Evolutionary conservation across 2,329 filamentous ascomycete genomes (phyloP).

Genomic region (Incumbomyces lentus): DNA sequence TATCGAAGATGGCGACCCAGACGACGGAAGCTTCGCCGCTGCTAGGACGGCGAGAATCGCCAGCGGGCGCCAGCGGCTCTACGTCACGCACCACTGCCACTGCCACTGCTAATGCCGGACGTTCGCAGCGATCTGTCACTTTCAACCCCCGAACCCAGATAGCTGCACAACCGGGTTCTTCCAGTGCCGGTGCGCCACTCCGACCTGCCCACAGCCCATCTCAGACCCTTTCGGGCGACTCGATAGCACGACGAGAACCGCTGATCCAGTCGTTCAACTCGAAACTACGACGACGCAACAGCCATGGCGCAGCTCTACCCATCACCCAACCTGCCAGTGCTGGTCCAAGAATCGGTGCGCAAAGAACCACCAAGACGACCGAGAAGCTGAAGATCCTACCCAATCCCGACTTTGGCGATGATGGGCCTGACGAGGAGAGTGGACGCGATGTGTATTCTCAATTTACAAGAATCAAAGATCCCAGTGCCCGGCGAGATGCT

Average conservation of each 20-base stretch:
- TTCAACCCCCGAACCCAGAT: slow-evolving; percentile 39
- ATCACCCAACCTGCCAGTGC: slow-evolving; percentile 32
- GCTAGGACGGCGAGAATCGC: slow-evolving; percentile 27
- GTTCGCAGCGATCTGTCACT: slow-evolving; percentile 34
- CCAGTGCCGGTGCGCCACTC: slow-evolving; percentile 32
- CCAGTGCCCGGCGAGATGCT: slow-evolving; percentile 81
- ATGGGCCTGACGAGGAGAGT: slow-evolving; percentile 73
- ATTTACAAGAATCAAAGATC: slow-evolving; percentile 95
- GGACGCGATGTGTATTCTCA: slow-evolving; percentile 94
- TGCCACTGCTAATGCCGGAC: slow-evolving; percentile 17
- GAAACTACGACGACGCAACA: slow-evolving; percentile 78
- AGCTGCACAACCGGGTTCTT: slow-evolving; percentile 32
- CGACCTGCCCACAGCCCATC: slow-evolving; percentile 32
- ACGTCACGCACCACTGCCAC: slow-evolving; percentile 25
- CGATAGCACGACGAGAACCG: slow-evolving; percentile 36
- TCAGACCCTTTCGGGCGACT: slow-evolving; percentile 19
- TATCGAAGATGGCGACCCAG: slow-evolving; percentile 23
- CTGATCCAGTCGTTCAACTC: slow-evolving; percentile 74
- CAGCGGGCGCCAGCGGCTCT: slow-evolving; percentile 15
- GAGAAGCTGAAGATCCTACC: slow-evolving; percentile 97
- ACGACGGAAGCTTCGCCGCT: slow-evolving; percentile 33
- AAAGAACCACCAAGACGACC: slow-evolving; percentile 86
- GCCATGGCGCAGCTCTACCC: slow-evolving; percentile 54
- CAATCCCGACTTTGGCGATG: slow-evolving; percentile 72
- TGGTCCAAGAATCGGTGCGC: slow-evolving; percentile 72